phyloP scores from a whole-genome alignment of 768 basidiomycete genomes.

The Termitomyces bulborhizus region DNA sequence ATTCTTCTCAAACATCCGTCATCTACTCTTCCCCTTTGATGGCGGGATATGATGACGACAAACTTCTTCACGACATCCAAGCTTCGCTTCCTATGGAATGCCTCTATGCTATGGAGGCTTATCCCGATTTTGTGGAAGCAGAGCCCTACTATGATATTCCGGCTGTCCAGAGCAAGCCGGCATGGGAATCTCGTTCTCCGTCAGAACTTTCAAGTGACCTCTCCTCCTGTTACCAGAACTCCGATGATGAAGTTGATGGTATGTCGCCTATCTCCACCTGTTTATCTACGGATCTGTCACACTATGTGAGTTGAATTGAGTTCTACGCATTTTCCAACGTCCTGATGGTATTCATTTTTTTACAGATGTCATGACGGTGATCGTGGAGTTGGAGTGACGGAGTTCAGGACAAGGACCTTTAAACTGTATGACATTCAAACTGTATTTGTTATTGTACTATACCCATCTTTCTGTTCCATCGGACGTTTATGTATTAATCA shows the following conservation, averaged over 20 bases:
- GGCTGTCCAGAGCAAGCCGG: constrained; percentile 1
- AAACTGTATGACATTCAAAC: neutral
- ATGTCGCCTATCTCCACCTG: constrained; percentile 21
- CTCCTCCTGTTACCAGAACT: constrained; percentile 8
- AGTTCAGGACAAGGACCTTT: neutral
- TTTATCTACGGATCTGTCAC: constrained; percentile 23
- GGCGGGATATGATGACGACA: constrained; percentile 11
- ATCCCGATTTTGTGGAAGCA: constrained; percentile 7
- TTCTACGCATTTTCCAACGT: neutral
- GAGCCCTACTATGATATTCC: constrained; percentile 13
- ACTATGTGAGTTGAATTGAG: constrained; percentile 23
- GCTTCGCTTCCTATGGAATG: constrained; percentile 15
- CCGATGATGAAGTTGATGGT: constrained; percentile 13
- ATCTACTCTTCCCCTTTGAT: constrained; percentile 10
- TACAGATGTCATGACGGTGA: constrained; percentile 9
- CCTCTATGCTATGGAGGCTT: constrained; percentile 16
- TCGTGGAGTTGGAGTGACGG: neutral
- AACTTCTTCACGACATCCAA: constrained; percentile 6
- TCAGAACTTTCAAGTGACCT: constrained; percentile 10
- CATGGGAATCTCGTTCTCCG: constrained; percentile 13
- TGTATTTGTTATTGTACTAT: constrained; percentile 16
- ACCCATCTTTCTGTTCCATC: constrained; percentile 4
- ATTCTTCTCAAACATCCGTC: constrained; percentile 18
- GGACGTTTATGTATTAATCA: constrained; percentile 6
- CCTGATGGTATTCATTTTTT: neutral